phyloP scores from a whole-genome alignment of 2,329 filamentous ascomycete species.

The Leptographium lundbergii region DNA sequence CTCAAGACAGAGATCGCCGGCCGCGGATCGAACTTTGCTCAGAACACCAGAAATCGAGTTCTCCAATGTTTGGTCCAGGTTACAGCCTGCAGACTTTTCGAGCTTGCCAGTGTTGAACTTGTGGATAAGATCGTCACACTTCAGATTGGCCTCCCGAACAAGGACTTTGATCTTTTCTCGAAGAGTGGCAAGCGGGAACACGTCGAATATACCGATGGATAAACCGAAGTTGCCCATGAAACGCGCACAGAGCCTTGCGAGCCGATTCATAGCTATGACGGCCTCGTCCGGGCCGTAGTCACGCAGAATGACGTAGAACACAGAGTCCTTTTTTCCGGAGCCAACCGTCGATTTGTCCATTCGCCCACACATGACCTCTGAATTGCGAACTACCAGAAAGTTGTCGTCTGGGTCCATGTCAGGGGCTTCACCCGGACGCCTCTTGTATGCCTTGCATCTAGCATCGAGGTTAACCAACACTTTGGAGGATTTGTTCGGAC shows the following conservation, averaged over 20 bases:
- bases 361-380: constrained; percentile 89
- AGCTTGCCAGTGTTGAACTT: constrained; percentile 70
- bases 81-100: constrained; percentile 76
- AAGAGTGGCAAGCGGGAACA: constrained; percentile 67
- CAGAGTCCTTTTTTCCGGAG: constrained; percentile 90
- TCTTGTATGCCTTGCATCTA: constrained; percentile 70
- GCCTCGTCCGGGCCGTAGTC: constrained; percentile 88
- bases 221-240: constrained; percentile 86
- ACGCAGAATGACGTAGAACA: constrained; percentile 92
- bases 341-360: constrained; percentile 99
- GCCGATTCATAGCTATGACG: constrained; percentile 81
- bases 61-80: constrained; percentile 84
- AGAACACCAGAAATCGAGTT: constrained; percentile 84
- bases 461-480: constrained; percentile 88
- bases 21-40: constrained; percentile 80
- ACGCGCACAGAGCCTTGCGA: constrained; percentile 81
- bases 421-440: constrained; percentile 41
- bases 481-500: constrained; percentile 70
- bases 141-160: constrained; percentile 63
- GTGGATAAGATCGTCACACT: constrained; percentile 74
- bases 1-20: constrained; percentile 80
- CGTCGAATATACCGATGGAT: constrained; percentile 90
- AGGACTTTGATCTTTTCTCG: constrained; percentile 61
- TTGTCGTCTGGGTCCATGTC: constrained; percentile 79
- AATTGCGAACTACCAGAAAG: constrained; percentile 89